These are phyloP conservation scores for Trichophyton rubrum DNA, from an alignment of 2,329 filamentous ascomycete species.

Conservation along the genomic window DNA sequence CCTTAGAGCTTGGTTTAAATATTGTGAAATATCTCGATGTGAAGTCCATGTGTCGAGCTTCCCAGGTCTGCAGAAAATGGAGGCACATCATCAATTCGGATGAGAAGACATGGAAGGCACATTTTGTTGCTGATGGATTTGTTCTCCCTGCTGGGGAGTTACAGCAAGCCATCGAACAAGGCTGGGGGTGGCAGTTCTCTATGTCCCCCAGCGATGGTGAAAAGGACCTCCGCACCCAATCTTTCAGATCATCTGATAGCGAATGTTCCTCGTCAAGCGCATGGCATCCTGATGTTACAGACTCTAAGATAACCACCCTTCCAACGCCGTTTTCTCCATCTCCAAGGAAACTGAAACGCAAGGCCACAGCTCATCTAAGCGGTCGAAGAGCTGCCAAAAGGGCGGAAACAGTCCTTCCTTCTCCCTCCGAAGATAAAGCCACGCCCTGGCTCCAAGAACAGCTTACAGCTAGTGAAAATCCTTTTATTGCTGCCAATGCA, in stretches of 20 bases:
- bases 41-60: constrained; percentile 73
- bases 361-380: constrained; percentile 34
- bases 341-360: constrained; percentile 33
- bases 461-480: constrained; percentile 55
- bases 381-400: constrained; percentile 46
- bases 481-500: constrained; percentile 65
- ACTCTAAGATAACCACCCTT: constrained; percentile 17
- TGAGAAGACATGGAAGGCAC: constrained; percentile 88
- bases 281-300: constrained; percentile 15
- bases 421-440: constrained; percentile 30
- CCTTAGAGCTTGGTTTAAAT: constrained; percentile 74
- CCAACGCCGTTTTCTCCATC: constrained; percentile 15
- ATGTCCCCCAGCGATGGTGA: constrained; percentile 63
- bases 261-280: constrained; percentile 20
- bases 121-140: constrained; percentile 77
- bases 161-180: constrained; percentile 71
- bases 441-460: constrained; percentile 37
- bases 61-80: constrained; percentile 92
- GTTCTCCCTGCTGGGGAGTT: constrained; percentile 68
- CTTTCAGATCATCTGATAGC: constrained; percentile 28
- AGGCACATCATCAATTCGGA: constrained; percentile 80
- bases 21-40: constrained; percentile 78
- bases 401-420: constrained; percentile 32
- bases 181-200: constrained; percentile 96
- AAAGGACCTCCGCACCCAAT: constrained; percentile 56